Evolutionary conservation across 169 alveolate species (phyloP), one percentile per base, ranked within the genome.

Genomic region (Cryptosporidium muris): DNA sequence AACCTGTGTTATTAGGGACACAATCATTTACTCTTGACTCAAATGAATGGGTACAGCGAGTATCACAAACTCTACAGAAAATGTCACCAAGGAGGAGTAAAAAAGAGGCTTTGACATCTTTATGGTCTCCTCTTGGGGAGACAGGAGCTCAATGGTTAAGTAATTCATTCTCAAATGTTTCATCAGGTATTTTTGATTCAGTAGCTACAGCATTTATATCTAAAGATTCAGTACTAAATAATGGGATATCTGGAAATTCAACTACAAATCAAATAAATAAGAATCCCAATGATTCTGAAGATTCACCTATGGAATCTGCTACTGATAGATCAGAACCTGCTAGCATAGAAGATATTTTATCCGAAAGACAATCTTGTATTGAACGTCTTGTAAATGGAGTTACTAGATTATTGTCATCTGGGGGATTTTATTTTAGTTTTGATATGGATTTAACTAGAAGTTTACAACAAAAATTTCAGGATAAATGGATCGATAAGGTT

Each of bases 371-470:
- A n/a, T 47, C 5, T 38, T 38, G 34, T 16, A 7, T 74, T 4
- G 60, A 56, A 45, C 63, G 66, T 36, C 62, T 74, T 42, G 34
- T 74, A n/a, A 68, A 74, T 6, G 85, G 85, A 4, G 85, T 74
- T 11, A 74, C 85, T 8, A 74, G 60, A 60, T 58, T 74, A 68
- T 58, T 74, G 25, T 74, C 85, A 11, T 74, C 74, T 40, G 85
- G 85, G n/a, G 85, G 85, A 7, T 74, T 74, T n/a, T 74, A 54
- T 40, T 74, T 45, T 34, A 74, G 85, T n/a, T 74, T 74, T 60
- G 85, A 74, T 34, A 11, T 74, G 36, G 85, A 74, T 34, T 34
- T 74, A 7, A 74, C 85, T 4, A 66, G 45, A n/a, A 74, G 74
- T 3, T 58, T 74, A 6, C 85, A 74, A 49, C 38, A 37, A 25